Evolutionary conservation across 2,329 filamentous ascomycete genomes (phyloP).

Genomic region (Apiospora koreana): DNA sequence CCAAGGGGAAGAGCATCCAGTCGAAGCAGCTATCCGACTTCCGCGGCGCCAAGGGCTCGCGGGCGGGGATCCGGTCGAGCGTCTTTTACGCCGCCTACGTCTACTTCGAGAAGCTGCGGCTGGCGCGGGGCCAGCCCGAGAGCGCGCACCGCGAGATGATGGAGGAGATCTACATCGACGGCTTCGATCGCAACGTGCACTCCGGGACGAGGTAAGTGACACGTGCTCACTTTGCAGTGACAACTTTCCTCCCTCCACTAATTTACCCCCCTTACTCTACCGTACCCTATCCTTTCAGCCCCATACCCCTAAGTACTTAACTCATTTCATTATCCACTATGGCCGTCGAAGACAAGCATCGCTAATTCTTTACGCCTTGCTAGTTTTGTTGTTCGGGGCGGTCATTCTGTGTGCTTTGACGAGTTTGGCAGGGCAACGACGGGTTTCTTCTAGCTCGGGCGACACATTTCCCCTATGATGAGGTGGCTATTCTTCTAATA

Average conservation of each 20-base stretch:
- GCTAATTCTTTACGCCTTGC: neutral
- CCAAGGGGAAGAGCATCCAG: conserved; percentile 32
- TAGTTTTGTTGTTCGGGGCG: neutral
- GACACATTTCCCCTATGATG: no score
- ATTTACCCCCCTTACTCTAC: neutral
- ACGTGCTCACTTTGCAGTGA: no score
- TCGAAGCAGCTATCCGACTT: conserved; percentile 49
- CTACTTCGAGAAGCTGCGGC: conserved; percentile 60
- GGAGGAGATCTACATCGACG: conserved; percentile 35
- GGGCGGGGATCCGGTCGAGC: conserved; percentile 42
- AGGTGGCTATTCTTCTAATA: neutral
- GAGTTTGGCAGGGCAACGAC: neutral
- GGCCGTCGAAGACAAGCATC: neutral
- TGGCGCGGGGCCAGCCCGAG: conserved; percentile 55
- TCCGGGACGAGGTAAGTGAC: neutral
- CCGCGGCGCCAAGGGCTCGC: conserved; percentile 47
- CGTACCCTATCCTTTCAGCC: neutral
- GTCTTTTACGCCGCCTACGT: conserved; percentile 58
- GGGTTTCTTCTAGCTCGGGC: neutral
- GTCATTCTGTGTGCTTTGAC: neutral
- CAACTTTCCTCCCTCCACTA: no score
- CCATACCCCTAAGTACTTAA: neutral
- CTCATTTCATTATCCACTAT: neutral
- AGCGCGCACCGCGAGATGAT: conserved; percentile 49
- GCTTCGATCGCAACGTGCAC: neutral